These are phyloP conservation scores for Fusarium metavorans DNA, from an alignment of 2,329 filamentous ascomycete species.

Conservation along the genomic window DNA sequence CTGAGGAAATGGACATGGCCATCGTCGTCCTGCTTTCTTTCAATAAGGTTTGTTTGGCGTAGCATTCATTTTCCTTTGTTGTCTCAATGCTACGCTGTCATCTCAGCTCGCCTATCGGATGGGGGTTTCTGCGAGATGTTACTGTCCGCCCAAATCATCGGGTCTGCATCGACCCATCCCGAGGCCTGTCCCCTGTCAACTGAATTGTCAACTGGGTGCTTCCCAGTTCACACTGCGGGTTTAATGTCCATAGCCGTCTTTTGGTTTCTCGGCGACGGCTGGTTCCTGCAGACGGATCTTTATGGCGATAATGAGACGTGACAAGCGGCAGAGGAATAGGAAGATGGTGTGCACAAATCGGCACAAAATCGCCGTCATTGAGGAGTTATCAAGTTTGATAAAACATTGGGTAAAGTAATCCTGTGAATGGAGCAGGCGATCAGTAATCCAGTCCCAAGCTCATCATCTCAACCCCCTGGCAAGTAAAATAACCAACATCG, in stretches of 20 bases:
- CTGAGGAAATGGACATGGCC: background rate
- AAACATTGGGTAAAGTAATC: background rate
- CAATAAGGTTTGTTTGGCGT: background rate
- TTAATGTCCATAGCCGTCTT: constrained; percentile 7
- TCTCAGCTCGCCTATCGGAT: constrained; percentile 19
- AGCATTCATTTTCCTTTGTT: background rate
- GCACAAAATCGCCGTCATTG: background rate
- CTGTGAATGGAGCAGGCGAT: background rate
- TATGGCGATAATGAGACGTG: background rate
- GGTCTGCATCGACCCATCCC: constrained; percentile 24
- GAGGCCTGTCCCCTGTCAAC: constrained; percentile 6
- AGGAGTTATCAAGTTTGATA: background rate
- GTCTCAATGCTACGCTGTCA: constrained; percentile 18
- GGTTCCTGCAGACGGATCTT: constrained; percentile 12
- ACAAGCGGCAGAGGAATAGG: background rate
- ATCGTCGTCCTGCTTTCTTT: background rate
- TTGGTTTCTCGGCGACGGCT: constrained; percentile 3
- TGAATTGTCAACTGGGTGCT: constrained; percentile 6
- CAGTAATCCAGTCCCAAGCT: background rate
- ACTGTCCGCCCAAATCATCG: constrained; percentile 20
- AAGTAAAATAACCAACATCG: background rate
- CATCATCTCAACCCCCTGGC: background rate
- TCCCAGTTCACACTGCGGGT: constrained; percentile 12
- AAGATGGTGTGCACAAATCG: background rate
- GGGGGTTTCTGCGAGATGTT: constrained; percentile 14